Evolutionary conservation across 345 rosid genomes (phyloP).

Genomic region (Salix exigua): DNA sequence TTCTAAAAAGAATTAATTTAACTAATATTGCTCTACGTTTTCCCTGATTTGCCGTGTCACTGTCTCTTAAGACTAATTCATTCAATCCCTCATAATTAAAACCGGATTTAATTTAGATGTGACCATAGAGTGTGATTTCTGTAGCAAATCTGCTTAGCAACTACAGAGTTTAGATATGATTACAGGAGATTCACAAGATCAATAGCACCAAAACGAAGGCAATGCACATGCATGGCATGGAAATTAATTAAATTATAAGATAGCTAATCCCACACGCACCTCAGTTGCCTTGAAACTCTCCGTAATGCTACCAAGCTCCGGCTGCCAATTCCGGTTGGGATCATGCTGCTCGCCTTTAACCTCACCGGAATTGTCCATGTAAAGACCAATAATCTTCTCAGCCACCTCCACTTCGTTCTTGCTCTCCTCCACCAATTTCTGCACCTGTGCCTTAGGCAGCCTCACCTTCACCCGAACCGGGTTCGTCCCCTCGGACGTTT

Average conservation of each 20-base stretch:
- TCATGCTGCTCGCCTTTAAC: background rate
- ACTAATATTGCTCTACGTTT: no score
- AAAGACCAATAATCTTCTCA: conserved; percentile 60
- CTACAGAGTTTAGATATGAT: no score
- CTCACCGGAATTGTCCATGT: conserved; percentile 24
- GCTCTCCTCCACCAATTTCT: conserved; percentile 61
- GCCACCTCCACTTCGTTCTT: conserved; percentile 53
- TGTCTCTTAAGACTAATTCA: background rate
- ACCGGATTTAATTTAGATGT: background rate
- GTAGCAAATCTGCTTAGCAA: no score
- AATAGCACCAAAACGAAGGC: background rate
- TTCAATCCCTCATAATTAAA: background rate
- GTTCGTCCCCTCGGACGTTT: background rate
- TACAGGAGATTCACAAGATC: no score
- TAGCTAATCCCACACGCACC: conserved; percentile 1
- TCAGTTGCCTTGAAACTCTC: conserved; percentile 1
- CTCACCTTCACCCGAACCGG: conserved; percentile 52
- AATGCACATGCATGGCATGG: background rate
- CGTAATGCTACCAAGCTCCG: conserved; percentile 14
- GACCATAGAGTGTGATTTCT: no score
- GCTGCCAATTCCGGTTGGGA: conserved; percentile 12
- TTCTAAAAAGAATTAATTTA: no score
- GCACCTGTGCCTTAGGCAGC: conserved; percentile 64
- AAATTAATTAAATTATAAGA: background rate
- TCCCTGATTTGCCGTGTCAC: background rate